These are phyloP conservation scores for Tranzscheliella williamsii DNA, from an alignment of 1,284 basidiomycete species.

Conservation along the genomic window DNA sequence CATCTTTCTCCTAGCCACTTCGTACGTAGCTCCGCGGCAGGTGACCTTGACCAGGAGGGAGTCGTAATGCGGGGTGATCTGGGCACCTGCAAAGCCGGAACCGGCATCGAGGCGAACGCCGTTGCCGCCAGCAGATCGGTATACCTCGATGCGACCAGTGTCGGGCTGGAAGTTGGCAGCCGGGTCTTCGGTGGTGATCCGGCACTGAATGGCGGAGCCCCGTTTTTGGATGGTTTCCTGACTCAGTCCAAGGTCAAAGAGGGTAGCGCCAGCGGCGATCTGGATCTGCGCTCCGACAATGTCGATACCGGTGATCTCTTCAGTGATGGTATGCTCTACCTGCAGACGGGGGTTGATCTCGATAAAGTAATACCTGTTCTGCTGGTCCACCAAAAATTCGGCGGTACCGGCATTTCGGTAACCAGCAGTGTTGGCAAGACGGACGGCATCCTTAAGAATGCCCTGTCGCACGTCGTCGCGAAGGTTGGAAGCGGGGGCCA, in stretches of 20 bases:
- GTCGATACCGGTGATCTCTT: slow-evolving; percentile 99
- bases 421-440: slow-evolving; percentile 94
- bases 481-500: slow-evolving; percentile 92
- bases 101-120: slow-evolving; percentile 96
- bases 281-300: slow-evolving; percentile 96
- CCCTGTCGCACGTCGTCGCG: slow-evolving; percentile 86
- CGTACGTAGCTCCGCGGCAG: slow-evolving; percentile 95
- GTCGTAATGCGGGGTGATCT: slow-evolving; percentile 99
- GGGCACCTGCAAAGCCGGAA: slow-evolving; percentile 97
- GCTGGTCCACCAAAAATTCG: slow-evolving; percentile 94
- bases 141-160: slow-evolving; percentile 98
- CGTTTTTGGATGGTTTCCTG: slow-evolving; percentile 95
- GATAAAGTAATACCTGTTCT: slow-evolving; percentile 94
- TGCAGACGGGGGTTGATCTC: slow-evolving; percentile 99
- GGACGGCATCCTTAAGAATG: slow-evolving; percentile 98
- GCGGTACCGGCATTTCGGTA: slow-evolving; percentile 99
- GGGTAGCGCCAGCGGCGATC: slow-evolving; percentile 90
- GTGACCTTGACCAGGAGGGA: slow-evolving; percentile 95
- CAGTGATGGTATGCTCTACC: slow-evolving; percentile 94
- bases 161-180: slow-evolving; percentile 91
- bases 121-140: slow-evolving; percentile 96
- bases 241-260: slow-evolving; percentile 92
- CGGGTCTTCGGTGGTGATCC: slow-evolving; percentile 98
- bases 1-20: slow-evolving; percentile 98
- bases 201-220: slow-evolving; percentile 97